Percentiles rank a stretch among this genome's conserved stretches.
These are phyloP conservation scores for Camillea tinctor DNA, from an alignment of 2,329 filamentous ascomycete species.

Conservation along the genomic window DNA sequence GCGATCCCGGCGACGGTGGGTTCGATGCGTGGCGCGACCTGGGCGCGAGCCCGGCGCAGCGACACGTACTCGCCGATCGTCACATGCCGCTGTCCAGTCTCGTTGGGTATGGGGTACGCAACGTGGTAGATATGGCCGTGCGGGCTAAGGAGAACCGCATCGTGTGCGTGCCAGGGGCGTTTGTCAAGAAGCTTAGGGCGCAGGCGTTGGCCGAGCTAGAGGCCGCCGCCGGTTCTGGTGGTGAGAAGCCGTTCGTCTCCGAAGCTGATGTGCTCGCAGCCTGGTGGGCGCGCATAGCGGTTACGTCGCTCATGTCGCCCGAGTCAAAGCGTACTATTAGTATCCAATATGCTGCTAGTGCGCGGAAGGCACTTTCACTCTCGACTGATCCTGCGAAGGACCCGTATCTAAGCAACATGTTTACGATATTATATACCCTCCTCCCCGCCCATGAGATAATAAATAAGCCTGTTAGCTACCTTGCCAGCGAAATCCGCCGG, in stretches of 20 bases:
- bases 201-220: constrained; percentile 28
- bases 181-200: constrained; percentile 25
- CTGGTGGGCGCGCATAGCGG: constrained; percentile 35
- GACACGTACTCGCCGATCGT: constrained; percentile 18
- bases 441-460: constrained; percentile 24
- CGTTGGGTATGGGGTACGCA: constrained; percentile 29
- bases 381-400: constrained; percentile 23
- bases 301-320: constrained; percentile 16
- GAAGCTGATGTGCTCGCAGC: constrained; percentile 39
- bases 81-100: constrained; percentile 21
- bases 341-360: too few species aligned
- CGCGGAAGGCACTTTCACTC: too few species aligned
- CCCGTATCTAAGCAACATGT: constrained; percentile 26
- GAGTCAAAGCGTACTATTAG: constrained; percentile 22
- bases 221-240: constrained; percentile 2
- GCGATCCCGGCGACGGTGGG: constrained; percentile 9
- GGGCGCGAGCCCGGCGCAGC: constrained; percentile 23
- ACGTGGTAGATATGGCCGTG: constrained; percentile 25
- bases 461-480: constrained; percentile 29
- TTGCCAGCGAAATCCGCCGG: constrained; percentile 29
- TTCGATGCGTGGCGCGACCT: constrained; percentile 32
- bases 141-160: constrained; percentile 34
- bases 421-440: constrained; percentile 1
- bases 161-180: constrained; percentile 36
- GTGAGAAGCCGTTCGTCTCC: constrained; percentile 30